Conservation (phyloP, 768 basidiomycete genomes). For the Erythrobasidium yunnanense region DNA sequence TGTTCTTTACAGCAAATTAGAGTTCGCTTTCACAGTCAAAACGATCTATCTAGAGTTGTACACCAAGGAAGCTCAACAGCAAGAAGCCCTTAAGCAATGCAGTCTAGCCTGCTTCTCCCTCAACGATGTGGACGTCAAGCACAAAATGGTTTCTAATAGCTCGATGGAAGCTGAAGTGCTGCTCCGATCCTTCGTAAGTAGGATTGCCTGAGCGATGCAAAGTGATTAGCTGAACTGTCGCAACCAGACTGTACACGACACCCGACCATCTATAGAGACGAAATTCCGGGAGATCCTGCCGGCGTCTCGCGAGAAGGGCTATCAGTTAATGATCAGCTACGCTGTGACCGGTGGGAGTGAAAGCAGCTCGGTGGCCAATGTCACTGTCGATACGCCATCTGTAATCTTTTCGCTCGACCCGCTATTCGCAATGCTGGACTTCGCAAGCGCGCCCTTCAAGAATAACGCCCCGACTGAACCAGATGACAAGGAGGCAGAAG, state of each 20-base stretch:
- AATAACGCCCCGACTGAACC: constrained; percentile 25
- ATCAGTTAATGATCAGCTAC: constrained; percentile 80
- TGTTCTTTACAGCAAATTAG: constrained; percentile 55
- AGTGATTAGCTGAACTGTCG: background rate
- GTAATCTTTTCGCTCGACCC: constrained; percentile 88
- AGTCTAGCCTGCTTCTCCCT: constrained; percentile 79
- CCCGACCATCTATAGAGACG: constrained; percentile 58
- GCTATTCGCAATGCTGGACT: constrained; percentile 73
- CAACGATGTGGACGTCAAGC: constrained; percentile 62
- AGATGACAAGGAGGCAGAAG: constrained; percentile 20
- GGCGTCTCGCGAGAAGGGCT: constrained; percentile 74
- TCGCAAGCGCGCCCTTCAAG: constrained; percentile 57
- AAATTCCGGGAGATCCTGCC: constrained; percentile 93
- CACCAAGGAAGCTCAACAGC: constrained; percentile 53
- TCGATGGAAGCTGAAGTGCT: constrained; percentile 77
- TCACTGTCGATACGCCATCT: constrained; percentile 83
- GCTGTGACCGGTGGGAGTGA: constrained; percentile 57
- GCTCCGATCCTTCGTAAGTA: constrained; percentile 62
- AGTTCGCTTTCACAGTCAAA: constrained; percentile 60
- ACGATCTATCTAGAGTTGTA: constrained; percentile 77
- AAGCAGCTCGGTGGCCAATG: constrained; percentile 57
- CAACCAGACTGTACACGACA: constrained; percentile 62
- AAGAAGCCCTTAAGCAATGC: constrained; percentile 55
- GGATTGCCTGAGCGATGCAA: background rate
- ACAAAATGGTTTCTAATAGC: constrained; percentile 71